Conservation (phyloP, 805 yeast genomes). For the Teunomyces tritomae region DNA sequence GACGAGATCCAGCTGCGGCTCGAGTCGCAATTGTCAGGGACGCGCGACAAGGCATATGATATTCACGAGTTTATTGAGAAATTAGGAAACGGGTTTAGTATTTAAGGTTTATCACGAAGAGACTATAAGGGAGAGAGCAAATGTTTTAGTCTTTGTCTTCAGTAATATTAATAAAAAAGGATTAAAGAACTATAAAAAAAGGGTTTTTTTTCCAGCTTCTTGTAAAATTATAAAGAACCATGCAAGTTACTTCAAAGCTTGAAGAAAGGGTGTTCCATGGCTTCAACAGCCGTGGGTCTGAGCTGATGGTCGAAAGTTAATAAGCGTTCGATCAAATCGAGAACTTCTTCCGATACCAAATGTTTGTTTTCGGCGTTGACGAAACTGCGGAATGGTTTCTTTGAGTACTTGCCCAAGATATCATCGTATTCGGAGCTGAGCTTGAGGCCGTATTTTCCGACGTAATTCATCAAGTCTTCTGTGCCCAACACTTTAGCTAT, state of each 20-base stretch:
- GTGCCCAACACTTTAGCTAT: constrained; percentile 87
- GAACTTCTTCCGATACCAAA: constrained; percentile 61
- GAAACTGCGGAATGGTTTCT: constrained; percentile 85
- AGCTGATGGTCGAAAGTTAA: constrained; percentile 85
- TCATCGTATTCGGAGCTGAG: constrained; percentile 76
- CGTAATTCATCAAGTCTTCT: constrained; percentile 67
- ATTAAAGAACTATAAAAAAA: not conserved
- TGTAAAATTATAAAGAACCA: not conserved
- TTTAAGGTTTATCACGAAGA: not conserved
- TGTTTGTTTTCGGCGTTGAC: constrained; percentile 67
- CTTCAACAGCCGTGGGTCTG: constrained; percentile 84
- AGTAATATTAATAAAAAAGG: constrained; percentile 2
- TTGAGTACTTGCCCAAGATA: constrained; percentile 62
- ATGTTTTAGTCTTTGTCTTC: not conserved
- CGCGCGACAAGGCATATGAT: constrained; percentile 24
- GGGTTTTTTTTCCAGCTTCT: too few species aligned
- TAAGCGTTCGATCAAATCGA: constrained; percentile 78
- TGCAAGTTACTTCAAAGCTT: constrained; percentile 8
- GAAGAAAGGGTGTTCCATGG: constrained; percentile 65
- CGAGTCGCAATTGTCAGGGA: constrained; percentile 23
- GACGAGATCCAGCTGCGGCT: constrained; percentile 21
- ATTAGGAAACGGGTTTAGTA: constrained; percentile 21
- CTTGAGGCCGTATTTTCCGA: constrained; percentile 66
- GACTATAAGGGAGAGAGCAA: not conserved
- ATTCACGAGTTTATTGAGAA: constrained; percentile 19